Evolutionary conservation across 169 alveolate species (phyloP).

Genomic region (Eimeria maxima): DNA sequence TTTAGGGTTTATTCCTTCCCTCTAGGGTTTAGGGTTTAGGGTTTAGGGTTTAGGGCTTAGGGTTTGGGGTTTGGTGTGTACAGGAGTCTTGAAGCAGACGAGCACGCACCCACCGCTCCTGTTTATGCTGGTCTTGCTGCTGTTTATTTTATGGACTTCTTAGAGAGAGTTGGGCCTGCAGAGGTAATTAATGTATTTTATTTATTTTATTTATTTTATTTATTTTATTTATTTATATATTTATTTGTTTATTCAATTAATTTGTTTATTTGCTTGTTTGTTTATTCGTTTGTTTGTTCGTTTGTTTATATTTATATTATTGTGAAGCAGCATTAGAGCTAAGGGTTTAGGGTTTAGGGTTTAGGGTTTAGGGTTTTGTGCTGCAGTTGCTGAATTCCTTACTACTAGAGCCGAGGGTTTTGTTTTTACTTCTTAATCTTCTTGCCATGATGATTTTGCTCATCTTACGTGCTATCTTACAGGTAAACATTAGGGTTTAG

Average conservation of each 20-base stretch:
- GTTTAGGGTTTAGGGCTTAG: constrained; percentile 5
- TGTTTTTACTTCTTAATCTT: constrained; percentile 4
- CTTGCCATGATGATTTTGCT: constrained; percentile 24
- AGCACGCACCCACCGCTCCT: constrained; percentile 48
- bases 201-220: neutral
- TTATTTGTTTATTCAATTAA: neutral
- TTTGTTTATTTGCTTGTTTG: neutral
- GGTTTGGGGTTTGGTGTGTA: neutral
- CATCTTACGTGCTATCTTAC: constrained; percentile 11
- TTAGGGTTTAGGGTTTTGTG: neutral
- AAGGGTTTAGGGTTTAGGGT: neutral
- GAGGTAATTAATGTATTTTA: neutral
- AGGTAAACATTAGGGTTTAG: neutral
- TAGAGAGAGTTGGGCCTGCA: constrained; percentile 49
- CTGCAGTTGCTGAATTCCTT: constrained; percentile 27
- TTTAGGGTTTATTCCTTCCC: too few relatives aligned
- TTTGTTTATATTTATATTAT: too few relatives aligned
- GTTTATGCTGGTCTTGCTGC: constrained; percentile 63
- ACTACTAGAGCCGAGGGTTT: neutral
- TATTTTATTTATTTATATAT: too few relatives aligned
- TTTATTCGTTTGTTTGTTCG: too few relatives aligned
- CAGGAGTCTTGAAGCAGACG: constrained; percentile 58
- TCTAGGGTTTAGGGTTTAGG: neutral
- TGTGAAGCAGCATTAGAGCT: too few relatives aligned
- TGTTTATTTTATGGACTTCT: constrained; percentile 14